Evolutionary conservation across 495 filamentous ascomycete genomes (phyloP).

Genomic region (Talaromyces adpressus): DNA sequence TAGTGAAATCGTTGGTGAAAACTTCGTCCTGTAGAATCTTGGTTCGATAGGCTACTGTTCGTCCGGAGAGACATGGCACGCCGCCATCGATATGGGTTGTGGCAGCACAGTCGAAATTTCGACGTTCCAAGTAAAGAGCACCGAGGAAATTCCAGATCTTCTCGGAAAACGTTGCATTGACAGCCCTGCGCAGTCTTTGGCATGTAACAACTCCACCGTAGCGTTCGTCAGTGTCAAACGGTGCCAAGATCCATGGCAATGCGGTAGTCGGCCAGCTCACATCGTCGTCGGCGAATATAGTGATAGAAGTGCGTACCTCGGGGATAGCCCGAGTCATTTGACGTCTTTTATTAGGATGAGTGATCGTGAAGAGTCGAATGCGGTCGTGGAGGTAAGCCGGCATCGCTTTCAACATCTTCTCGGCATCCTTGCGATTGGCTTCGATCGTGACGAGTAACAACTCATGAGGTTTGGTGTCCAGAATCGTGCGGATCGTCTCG

Average conservation of each 20-base stretch:
- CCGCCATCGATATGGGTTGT: slow-evolving; percentile 82
- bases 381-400: slow-evolving; percentile 37
- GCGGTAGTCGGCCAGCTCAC: slow-evolving; percentile 74
- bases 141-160: slow-evolving; percentile 71
- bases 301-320: slow-evolving; percentile 65
- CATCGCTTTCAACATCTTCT: slow-evolving; percentile 45
- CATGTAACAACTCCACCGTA: slow-evolving; percentile 80
- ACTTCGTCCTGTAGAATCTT: slow-evolving; percentile 69
- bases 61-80: slow-evolving; percentile 79
- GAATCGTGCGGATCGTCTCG: slow-evolving; percentile 53
- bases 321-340: slow-evolving; percentile 80
- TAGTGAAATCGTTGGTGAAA: slow-evolving; percentile 66
- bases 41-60: slow-evolving; percentile 76
- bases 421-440: slow-evolving; percentile 48
- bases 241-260: slow-evolving; percentile 76
- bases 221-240: slow-evolving; percentile 64
- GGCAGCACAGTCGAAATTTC: slow-evolving; percentile 85
- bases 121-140: slow-evolving; percentile 71
- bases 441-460: slow-evolving; percentile 61
- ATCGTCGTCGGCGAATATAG: slow-evolving; percentile 81
- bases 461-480: slow-evolving; percentile 47
- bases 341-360: slow-evolving; percentile 70
- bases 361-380: slow-evolving; percentile 45
- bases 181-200: slow-evolving; percentile 65
- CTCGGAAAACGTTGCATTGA: slow-evolving; percentile 45